Percentiles rank a stretch among this genome's conserved stretches.
These are phyloP conservation scores for Plenodomus lindquistii DNA, from an alignment of 2,329 filamentous ascomycete species.

Conservation along the genomic window DNA sequence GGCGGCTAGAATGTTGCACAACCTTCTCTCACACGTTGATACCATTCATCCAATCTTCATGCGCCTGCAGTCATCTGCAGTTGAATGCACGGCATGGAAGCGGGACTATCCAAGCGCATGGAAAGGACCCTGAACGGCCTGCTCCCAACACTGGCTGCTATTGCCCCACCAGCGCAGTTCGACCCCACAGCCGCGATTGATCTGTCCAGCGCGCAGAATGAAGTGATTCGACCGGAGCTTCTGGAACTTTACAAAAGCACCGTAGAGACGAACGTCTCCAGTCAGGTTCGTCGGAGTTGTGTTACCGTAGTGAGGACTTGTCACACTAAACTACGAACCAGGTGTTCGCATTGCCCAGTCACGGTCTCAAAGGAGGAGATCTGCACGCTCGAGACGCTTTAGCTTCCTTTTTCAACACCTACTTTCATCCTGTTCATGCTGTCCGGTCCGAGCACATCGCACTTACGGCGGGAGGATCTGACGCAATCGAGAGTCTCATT, in stretches of 20 bases:
- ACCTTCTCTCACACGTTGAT: not conserved
- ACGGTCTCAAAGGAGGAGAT: not conserved
- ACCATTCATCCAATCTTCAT: not conserved
- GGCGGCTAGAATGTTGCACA: not conserved
- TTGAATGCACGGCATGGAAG: slow-evolving; percentile 21
- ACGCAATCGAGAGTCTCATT: slow-evolving; percentile 32
- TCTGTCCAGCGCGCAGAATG: slow-evolving; percentile 32
- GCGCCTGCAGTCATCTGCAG: slow-evolving; percentile 1
- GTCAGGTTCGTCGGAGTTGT: slow-evolving; percentile 14
- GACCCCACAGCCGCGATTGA: slow-evolving; percentile 21
- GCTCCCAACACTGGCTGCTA: slow-evolving; percentile 8
- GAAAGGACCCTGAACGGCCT: slow-evolving; percentile 19
- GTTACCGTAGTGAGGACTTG: not conserved
- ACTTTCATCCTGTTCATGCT: slow-evolving; percentile 31
- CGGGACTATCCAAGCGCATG: slow-evolving; percentile 32
- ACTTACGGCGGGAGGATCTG: slow-evolving; percentile 30
- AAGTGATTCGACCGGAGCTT: slow-evolving; percentile 30
- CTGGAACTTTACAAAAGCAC: slow-evolving; percentile 34
- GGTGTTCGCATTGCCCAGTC: slow-evolving; percentile 17
- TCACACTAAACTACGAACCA: slow-evolving; percentile 3
- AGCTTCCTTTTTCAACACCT: slow-evolving; percentile 33
- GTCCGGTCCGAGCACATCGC: slow-evolving; percentile 33
- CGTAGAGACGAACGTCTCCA: slow-evolving; percentile 22
- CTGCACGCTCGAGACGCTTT: slow-evolving; percentile 18
- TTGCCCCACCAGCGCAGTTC: slow-evolving; percentile 12